Base-by-base conservation (phyloP, 176 grass and related monocot species). In the Phoenix roebelenii region DNA sequence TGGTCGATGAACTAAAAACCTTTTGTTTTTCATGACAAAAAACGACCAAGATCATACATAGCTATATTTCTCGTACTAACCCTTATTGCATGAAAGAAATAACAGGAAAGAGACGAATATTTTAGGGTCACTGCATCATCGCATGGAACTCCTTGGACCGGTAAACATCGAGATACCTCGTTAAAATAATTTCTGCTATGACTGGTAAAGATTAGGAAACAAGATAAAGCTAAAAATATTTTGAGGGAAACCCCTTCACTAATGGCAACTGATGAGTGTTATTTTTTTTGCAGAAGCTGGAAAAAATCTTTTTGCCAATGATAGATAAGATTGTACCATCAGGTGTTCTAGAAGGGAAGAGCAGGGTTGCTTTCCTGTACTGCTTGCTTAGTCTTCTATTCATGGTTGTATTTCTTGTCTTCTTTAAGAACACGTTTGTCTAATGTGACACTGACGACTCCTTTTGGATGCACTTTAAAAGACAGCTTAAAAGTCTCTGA, bases 311-410 rank as follows among this genome's bases (percentile, higher is more conserved):
- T 44, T 18, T 79, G 75, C 74, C 69, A 0, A 15, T 85, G 23
- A 65, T 86, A 0, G 79, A 73, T 48, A 88, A 80, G 63, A 14
- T 83, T 28, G 26, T 91, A 10, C 87, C 92, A 0, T 59, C 88
- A 59, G 80, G 67, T 2, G 67, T 52, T 4, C 50, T 88, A 24
- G 54, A 80, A 62, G 84, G 77, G 4, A 80, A 73, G 54, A 39
- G 24, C 6, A 88, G 58, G 54, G 72, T 66, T 2, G 58, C 49
- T 16, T 62, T 97, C 32, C 56, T 72, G 0, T 60, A 80, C 0
- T 52, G 28, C 57, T 52, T 91, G 54, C 54, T 80, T 66, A 73
- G 81, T 16, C 52, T 97, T 10, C 17, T 78, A 48, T 53, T 76
- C 72, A 91, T 82, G 77, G 18, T 73, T 22, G 35, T 80, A 15